These are phyloP conservation scores for Trichoderma endophyticum DNA, from an alignment of 2,329 filamentous ascomycete species.

Conservation along the genomic window DNA sequence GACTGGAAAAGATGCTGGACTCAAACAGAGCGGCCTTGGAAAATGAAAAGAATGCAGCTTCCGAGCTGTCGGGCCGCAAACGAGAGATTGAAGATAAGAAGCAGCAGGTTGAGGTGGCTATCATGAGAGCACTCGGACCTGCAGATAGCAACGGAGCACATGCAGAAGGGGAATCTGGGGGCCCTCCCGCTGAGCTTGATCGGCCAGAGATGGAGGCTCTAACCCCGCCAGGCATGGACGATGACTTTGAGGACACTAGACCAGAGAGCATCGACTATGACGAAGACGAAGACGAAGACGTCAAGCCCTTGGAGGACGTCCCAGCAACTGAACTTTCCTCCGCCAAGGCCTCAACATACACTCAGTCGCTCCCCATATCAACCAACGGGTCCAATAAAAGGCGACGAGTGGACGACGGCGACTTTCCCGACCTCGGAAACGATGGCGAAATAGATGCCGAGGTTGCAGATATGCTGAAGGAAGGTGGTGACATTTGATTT, in stretches of 20 bases:
- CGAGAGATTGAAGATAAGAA: constrained; percentile 76
- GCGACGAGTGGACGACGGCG: constrained; percentile 49
- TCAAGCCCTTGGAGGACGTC: constrained; percentile 21
- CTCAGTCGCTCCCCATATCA: constrained; percentile 46
- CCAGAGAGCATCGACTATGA: constrained; percentile 1
- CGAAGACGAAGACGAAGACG: constrained; percentile 20
- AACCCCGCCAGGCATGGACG: constrained; percentile 70
- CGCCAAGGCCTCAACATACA: constrained; percentile 41
- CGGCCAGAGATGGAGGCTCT: constrained; percentile 82
- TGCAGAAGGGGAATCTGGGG: constrained; percentile 45
- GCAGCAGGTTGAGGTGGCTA: constrained; percentile 83
- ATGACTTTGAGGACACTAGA: constrained; percentile 20
- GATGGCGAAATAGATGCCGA: constrained; percentile 57
- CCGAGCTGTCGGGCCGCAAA: constrained; percentile 64
- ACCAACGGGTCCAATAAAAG: constrained; percentile 56
- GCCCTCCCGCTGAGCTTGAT: constrained; percentile 56
- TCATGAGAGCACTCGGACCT: constrained; percentile 76
- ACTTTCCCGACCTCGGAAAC: constrained; percentile 52
- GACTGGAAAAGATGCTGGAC: constrained; percentile 77
- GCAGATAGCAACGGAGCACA: constrained; percentile 51
- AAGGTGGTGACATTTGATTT: constrained; percentile 22
- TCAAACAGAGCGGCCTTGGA: constrained; percentile 67
- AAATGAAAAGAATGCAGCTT: constrained; percentile 64
- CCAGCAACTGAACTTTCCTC: constrained; percentile 29
- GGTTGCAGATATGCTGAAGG: constrained; percentile 53